A percentile compares a stretch with the other conserved stretches of the same genome.
Evolutionary conservation across 192 early-diverging fungal species (phyloP).

Genomic region (Entomortierella parvispora): DNA sequence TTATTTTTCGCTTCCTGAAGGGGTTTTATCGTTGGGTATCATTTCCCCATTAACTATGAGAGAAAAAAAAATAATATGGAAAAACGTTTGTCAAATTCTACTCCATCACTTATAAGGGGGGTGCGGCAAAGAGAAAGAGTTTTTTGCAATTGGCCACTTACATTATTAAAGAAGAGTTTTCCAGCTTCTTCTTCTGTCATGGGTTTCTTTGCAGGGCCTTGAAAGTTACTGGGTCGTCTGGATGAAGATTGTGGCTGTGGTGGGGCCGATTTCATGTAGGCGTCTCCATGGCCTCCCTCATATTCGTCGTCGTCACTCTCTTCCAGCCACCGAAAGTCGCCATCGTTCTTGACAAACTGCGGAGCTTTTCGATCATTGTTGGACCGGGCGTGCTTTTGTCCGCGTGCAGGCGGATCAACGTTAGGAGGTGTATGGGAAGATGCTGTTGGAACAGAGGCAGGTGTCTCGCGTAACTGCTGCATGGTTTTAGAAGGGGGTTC

Average conservation of each 20-base stretch:
- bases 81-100: no score
- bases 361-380: no score
- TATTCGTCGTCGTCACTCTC: conserved; percentile 22
- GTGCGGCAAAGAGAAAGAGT: neutral
- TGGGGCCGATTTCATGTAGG: no score
- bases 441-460: neutral
- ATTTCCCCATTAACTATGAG: no score
- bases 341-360: conserved; percentile 8
- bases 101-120: no score
- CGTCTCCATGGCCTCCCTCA: neutral
- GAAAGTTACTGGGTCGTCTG: neutral
- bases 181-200: neutral
- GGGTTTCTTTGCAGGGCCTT: neutral
- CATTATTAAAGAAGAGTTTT: neutral
- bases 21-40: no score
- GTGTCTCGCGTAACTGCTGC: conserved; percentile 22
- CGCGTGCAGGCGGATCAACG: neutral
- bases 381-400: no score
- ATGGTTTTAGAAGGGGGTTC: conserved; percentile 31
- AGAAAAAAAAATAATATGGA: no score
- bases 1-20: no score
- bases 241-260: no score
- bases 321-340: conserved; percentile 35
- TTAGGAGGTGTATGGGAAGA: neutral
- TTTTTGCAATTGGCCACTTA: neutral